Conservation (phyloP, 2,329 filamentous ascomycete species). For the Trichoderma harzianum region DNA sequence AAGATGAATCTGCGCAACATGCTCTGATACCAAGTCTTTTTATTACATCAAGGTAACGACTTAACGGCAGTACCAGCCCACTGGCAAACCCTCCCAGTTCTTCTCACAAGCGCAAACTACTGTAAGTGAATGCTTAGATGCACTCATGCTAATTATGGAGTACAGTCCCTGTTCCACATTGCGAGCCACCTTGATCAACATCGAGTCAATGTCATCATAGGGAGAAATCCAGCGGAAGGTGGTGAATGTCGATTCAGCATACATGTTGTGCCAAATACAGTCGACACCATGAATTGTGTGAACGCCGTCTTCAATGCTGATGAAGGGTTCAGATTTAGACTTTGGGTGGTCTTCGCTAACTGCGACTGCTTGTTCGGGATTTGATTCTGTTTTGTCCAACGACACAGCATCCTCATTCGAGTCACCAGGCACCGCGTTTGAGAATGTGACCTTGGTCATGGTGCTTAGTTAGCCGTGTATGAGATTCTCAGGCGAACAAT, state of each 20-base stretch:
- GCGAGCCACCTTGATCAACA: conserved; percentile 5
- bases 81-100: conserved; percentile 11
- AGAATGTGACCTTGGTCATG: not conserved
- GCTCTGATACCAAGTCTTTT: not conserved
- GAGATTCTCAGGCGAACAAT: not conserved
- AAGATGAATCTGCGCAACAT: not conserved
- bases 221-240: conserved; percentile 6
- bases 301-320: not conserved
- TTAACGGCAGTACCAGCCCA: not conserved
- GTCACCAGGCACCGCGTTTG: not conserved
- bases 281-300: conserved; percentile 11
- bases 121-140: conserved; percentile 13
- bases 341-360: not conserved
- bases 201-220: not conserved
- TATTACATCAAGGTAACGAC: not conserved
- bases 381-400: not conserved
- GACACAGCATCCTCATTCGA: not conserved
- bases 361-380: not conserved
- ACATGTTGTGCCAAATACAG: conserved; percentile 17
- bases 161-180: conserved; percentile 15
- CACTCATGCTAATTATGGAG: conserved; percentile 12
- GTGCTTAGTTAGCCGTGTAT: fast-evolving
- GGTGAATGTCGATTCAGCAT: conserved; percentile 5
- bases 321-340: not conserved
- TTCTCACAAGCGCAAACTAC: conserved; percentile 10